Evolutionary conservation across 257 asterid genomes (phyloP), one percentile per base, ranked within the genome.

Genomic region (Jacaranda mimosifolia): DNA sequence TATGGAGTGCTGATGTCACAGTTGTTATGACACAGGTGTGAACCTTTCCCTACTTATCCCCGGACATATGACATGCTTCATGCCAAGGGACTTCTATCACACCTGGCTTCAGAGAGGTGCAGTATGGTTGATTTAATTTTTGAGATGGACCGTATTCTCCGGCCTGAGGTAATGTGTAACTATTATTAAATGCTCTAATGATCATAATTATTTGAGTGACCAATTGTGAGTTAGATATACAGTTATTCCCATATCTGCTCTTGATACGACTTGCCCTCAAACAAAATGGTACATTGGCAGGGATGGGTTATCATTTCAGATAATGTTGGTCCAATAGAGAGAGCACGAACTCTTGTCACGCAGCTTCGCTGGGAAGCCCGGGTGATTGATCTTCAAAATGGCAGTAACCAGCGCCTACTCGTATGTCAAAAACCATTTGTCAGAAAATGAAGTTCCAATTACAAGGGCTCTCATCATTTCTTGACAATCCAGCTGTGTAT

Each of bases 321-420:
- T 83, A 85, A 81, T 51, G 56, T 85, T 42, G 87, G 81, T 60
- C 80, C 78, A 0, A 82, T 91, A 45, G 90, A 89, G 76, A 83
- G 79, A 65, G 90, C 88, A 42, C 84, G 96, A 0, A 75, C 59
- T 12, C 73, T 89, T 2, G 94, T 87, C 52, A 82, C 89, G 42
- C 92, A 84, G 80, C 84, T 91, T 57, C 92, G 87, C 26, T 91
- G 96, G 96, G 96, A 91, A 80, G 89, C 94, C 49, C 87, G 96
- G 39, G 88, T 89, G 73, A 87, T 91, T 14, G 94, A 89, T 75
- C 88, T 87, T 48, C 89, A 83, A 75, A 83, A 88, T 9, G 96
- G 96, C 63, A 90, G 92, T 78, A 88, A 90, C 73, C 90, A 83
- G 83, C 87, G 94, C 68, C 74, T 90, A 63, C 89, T 90, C 6